phyloP scores from a whole-genome alignment of 371 early-diverging fungal genomes.

The Mucor plumbeus region DNA sequence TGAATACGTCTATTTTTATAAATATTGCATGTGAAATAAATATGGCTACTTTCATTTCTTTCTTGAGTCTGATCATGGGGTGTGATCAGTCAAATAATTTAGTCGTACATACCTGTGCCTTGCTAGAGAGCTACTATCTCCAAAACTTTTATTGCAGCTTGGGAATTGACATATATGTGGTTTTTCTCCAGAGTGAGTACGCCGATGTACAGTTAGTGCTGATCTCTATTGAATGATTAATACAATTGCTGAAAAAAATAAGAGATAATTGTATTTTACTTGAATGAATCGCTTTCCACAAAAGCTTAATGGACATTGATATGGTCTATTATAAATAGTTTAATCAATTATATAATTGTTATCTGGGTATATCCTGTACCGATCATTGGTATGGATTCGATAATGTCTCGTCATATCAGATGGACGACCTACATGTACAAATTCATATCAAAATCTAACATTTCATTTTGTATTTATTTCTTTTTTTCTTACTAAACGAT shows the following conservation, averaged over 20 bases:
- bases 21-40: constrained; percentile 1
- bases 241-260: background rate
- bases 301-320: constrained; percentile 23
- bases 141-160: constrained; percentile 67
- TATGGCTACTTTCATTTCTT: background rate
- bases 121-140: constrained; percentile 13
- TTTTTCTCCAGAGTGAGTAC: constrained; percentile 74
- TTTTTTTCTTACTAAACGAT: constrained; percentile 23
- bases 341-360: background rate
- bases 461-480: background rate
- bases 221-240: background rate
- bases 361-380: constrained; percentile 8
- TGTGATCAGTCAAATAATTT: background rate
- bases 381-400: constrained; percentile 38
- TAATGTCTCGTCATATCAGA: constrained; percentile 38
- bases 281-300: constrained; percentile 42
- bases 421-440: constrained; percentile 21
- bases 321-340: constrained; percentile 21
- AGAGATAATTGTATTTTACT: constrained; percentile 10
- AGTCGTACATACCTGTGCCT: constrained; percentile 9
- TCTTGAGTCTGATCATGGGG: constrained; percentile 2
- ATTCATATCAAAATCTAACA: background rate
- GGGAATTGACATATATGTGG: constrained; percentile 67
- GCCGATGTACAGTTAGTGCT: constrained; percentile 28
- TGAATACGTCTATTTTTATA: constrained; percentile 15